A percentile compares a stretch with the other conserved stretches of the same genome.
phyloP scores from a whole-genome alignment of 2,329 filamentous ascomycete genomes.

The Fusarium buxicola region DNA sequence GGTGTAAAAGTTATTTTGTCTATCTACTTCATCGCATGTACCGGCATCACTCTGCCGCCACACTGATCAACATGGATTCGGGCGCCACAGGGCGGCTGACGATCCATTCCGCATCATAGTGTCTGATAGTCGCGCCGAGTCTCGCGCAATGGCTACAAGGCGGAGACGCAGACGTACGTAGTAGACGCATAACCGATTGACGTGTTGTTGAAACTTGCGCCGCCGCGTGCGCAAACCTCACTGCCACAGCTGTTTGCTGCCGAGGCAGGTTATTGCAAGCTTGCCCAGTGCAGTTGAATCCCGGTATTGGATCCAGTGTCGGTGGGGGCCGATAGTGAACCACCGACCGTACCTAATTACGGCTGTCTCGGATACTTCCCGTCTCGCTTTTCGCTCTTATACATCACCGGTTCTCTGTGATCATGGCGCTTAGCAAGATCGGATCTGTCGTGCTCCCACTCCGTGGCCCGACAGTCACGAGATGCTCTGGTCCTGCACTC shows the following conservation, averaged over 20 bases:
- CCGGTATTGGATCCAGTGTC: too few species aligned
- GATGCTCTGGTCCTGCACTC: conserved; percentile 11
- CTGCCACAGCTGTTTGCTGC: background rate
- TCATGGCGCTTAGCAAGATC: conserved; percentile 25
- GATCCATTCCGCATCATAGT: conserved; percentile 34
- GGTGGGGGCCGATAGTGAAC: conserved; percentile 25
- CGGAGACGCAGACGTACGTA: too few species aligned
- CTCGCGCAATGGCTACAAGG: too few species aligned
- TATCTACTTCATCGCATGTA: background rate
- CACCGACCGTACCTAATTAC: conserved; percentile 44
- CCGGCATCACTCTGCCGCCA: conserved; percentile 19
- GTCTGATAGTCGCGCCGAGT: background rate
- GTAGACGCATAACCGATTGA: conserved; percentile 1
- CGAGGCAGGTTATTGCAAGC: too few species aligned
- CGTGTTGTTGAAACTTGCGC: conserved; percentile 1
- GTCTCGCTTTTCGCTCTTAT: conserved; percentile 7
- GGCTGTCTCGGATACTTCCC: conserved; percentile 38
- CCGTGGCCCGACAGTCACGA: conserved; percentile 19
- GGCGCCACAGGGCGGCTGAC: conserved; percentile 23
- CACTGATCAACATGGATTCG: conserved; percentile 39
- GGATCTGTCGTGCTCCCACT: conserved; percentile 1
- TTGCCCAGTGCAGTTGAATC: too few species aligned
- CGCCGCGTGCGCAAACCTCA: background rate
- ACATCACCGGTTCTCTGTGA: background rate
- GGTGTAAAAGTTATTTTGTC: conserved; percentile 27